phyloP scores from a whole-genome alignment of 345 rosid genomes.

The Eucalyptus leucophloia region DNA sequence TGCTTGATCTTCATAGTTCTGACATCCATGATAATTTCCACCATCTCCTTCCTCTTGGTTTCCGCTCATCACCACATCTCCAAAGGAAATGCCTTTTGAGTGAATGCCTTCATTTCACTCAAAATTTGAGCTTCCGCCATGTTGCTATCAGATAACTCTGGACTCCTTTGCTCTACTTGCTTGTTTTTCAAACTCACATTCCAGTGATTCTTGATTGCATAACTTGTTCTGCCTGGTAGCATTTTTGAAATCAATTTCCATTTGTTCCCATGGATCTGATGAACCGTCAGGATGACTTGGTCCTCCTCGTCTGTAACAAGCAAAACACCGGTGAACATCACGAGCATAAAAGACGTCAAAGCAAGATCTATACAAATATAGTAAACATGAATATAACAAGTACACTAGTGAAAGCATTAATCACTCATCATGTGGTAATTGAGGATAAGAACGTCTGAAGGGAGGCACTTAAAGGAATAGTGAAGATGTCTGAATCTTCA shows the following conservation, averaged over 20 bases:
- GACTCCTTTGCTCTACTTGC: slow-evolving; percentile 15
- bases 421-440: neutral
- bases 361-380: neutral
- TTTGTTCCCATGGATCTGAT: slow-evolving; percentile 70
- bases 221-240: slow-evolving; percentile 75
- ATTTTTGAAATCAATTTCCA: slow-evolving; percentile 82
- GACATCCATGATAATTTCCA: neutral
- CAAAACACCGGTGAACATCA: neutral
- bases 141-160: neutral
- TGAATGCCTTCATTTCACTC: slow-evolving; percentile 34
- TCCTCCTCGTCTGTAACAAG: slow-evolving; percentile 72
- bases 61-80: slow-evolving; percentile 1
- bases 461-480: neutral
- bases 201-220: slow-evolving; percentile 93
- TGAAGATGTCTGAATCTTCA: neutral
- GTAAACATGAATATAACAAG: neutral
- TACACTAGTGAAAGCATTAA: neutral
- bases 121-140: slow-evolving; percentile 12
- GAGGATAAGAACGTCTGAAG: neutral
- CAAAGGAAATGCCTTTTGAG: slow-evolving; percentile 17
- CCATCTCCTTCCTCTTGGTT: slow-evolving; percentile 2
- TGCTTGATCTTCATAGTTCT: neutral
- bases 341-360: neutral
- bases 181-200: slow-evolving; percentile 73
- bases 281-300: slow-evolving; percentile 46